These are phyloP conservation scores for Paracorniculantispora psalliotae DNA, from an alignment of 2,329 filamentous ascomycete genomes.

Conservation along the genomic window DNA sequence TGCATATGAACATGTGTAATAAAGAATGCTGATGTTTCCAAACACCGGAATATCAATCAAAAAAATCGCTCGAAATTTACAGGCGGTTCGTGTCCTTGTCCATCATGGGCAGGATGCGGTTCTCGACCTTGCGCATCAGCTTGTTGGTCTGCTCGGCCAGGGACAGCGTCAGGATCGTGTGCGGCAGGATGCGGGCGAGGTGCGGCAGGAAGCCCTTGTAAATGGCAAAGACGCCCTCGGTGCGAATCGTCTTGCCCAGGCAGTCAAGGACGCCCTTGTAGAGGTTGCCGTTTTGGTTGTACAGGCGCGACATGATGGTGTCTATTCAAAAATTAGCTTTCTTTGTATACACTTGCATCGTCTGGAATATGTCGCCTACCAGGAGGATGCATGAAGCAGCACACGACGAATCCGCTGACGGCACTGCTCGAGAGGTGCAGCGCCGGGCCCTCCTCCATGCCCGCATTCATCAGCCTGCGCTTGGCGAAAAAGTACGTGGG, in stretches of 20 bases:
- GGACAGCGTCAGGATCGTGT: conserved; percentile 89
- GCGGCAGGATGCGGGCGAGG: conserved; percentile 86
- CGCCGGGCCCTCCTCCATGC: conserved; percentile 84
- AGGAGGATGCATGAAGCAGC: conserved; percentile 95
- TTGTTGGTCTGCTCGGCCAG: conserved; percentile 97
- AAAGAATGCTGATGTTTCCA: not conserved
- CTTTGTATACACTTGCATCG: too few relatives aligned
- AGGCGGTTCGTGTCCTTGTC: conserved; percentile 23
- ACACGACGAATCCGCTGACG: conserved; percentile 90
- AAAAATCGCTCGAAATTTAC: not conserved
- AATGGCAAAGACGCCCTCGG: conserved; percentile 84
- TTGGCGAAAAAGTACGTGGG: conserved; percentile 99
- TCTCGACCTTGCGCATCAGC: conserved; percentile 74
- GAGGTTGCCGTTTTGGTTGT: conserved; percentile 98
- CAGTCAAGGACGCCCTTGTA: conserved; percentile 93
- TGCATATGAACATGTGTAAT: not conserved
- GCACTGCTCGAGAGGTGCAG: conserved; percentile 87
- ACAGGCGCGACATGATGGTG: conserved; percentile 97
- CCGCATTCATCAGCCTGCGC: conserved; percentile 73
- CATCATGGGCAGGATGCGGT: conserved; percentile 43
- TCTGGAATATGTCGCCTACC: conserved; percentile 59
- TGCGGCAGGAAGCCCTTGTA: conserved; percentile 98
- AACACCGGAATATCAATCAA: not conserved
- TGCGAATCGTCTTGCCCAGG: conserved; percentile 81
- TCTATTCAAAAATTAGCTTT: conserved; percentile 41